Conservation (phyloP, 2,329 filamentous ascomycete genomes). For the Aspergillus sp. region DNA sequence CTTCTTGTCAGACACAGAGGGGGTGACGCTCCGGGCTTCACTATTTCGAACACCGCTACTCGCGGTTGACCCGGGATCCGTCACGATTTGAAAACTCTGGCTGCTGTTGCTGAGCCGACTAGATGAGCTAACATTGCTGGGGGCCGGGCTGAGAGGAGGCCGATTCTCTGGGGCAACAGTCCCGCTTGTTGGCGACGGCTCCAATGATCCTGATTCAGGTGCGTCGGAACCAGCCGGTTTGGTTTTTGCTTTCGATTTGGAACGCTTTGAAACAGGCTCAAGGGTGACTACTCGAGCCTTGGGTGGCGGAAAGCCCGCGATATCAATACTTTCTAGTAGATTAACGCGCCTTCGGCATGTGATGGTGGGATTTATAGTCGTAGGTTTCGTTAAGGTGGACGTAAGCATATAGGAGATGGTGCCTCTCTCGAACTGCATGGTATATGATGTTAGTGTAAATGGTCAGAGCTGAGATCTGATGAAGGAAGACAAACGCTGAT, state of each 20-base stretch:
- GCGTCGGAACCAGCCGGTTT: slow-evolving; percentile 47
- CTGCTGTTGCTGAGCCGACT: slow-evolving; percentile 68
- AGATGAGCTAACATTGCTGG: slow-evolving; percentile 71
- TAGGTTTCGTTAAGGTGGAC: slow-evolving; percentile 84
- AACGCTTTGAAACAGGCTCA: slow-evolving; percentile 76
- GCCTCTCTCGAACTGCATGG: slow-evolving; percentile 81
- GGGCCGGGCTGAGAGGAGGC: slow-evolving; percentile 49
- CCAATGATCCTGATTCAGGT: slow-evolving; percentile 48
- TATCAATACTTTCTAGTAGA: slow-evolving; percentile 79
- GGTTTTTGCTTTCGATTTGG: slow-evolving; percentile 56
- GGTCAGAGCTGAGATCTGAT: slow-evolving; percentile 2
- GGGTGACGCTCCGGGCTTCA: slow-evolving; percentile 51
- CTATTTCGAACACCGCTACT: slow-evolving; percentile 44
- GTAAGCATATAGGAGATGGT: slow-evolving; percentile 90
- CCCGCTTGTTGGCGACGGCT: slow-evolving; percentile 44
- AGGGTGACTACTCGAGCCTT: slow-evolving; percentile 81
- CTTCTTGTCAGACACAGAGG: slow-evolving; percentile 66
- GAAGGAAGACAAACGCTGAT: slow-evolving; percentile 71
- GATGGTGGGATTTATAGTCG: slow-evolving; percentile 75
- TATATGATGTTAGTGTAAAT: neutral
- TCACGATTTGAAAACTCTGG: slow-evolving; percentile 55
- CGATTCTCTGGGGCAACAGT: slow-evolving; percentile 32
- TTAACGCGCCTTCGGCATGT: slow-evolving; percentile 80
- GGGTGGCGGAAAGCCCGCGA: slow-evolving; percentile 71
- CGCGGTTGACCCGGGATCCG: slow-evolving; percentile 42